phyloP scores from a whole-genome alignment of 2,329 filamentous ascomycete species.

The Exophiala lecanii-corni region DNA sequence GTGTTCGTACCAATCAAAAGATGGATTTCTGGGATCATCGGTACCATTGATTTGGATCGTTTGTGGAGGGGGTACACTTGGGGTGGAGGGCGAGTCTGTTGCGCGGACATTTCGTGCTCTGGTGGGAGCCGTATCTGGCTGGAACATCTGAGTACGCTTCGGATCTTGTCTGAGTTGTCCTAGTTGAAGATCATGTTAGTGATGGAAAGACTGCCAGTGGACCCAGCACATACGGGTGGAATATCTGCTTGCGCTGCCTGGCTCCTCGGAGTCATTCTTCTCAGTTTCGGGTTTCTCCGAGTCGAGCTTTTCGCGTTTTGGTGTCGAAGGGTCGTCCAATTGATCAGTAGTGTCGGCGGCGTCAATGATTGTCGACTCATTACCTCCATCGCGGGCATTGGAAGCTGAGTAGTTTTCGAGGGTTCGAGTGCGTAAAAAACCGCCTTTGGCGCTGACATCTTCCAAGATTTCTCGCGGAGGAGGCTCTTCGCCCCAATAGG shows the following conservation, averaged over 20 bases:
- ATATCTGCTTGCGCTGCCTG: slow-evolving; percentile 40
- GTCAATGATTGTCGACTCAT: slow-evolving; percentile 11
- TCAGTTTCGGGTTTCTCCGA: slow-evolving; percentile 48
- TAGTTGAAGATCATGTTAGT: no score
- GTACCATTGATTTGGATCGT: slow-evolving; percentile 37
- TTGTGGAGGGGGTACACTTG: slow-evolving; percentile 29
- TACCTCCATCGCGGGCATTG: slow-evolving; percentile 40
- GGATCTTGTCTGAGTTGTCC: slow-evolving; percentile 67
- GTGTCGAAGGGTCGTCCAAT: slow-evolving; percentile 43
- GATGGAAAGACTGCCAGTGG: not conserved
- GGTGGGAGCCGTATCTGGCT: slow-evolving; percentile 67
- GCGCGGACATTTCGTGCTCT: slow-evolving; percentile 58
- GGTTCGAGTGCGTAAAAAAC: slow-evolving; percentile 71
- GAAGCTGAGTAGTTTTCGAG: slow-evolving; percentile 64
- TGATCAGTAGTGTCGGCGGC: slow-evolving; percentile 37
- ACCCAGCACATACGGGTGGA: slow-evolving; percentile 18
- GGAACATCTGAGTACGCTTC: slow-evolving; percentile 76
- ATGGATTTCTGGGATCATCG: slow-evolving; percentile 45
- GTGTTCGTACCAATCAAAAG: slow-evolving; percentile 47
- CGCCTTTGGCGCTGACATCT: slow-evolving; percentile 72
- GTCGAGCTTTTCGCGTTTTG: slow-evolving; percentile 41
- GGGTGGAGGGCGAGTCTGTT: slow-evolving; percentile 32
- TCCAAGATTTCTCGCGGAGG: slow-evolving; percentile 86
- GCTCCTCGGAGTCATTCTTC: slow-evolving; percentile 46
- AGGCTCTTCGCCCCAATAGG: slow-evolving; percentile 71